Evolutionary conservation across 306 rosid genomes (phyloP).

Genomic region (Gleditsia sinensis): DNA sequence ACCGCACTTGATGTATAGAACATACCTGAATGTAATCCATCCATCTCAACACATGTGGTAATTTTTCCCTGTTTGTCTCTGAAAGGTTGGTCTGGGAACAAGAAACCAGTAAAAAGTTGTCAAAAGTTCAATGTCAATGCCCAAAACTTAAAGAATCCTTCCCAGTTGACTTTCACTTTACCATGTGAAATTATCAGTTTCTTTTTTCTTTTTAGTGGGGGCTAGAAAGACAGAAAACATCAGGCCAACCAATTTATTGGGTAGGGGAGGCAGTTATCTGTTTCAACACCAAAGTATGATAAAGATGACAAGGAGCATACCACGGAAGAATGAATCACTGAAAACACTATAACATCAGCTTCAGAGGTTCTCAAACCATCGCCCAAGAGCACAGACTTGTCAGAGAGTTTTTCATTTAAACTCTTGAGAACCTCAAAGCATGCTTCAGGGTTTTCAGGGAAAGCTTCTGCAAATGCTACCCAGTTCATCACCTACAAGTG

Average conservation of each 20-base stretch:
- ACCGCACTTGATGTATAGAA: neutral
- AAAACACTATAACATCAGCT: slow-evolving; percentile 78
- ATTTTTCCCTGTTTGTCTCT: slow-evolving; percentile 53
- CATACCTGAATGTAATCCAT: slow-evolving; percentile 81
- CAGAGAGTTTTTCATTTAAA: slow-evolving; percentile 64
- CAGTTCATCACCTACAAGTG: slow-evolving; percentile 64
- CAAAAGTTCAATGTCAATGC: slow-evolving; percentile 6
- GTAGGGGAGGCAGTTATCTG: neutral
- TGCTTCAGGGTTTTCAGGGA: slow-evolving; percentile 53
- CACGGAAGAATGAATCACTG: slow-evolving; percentile 72
- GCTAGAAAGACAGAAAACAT: neutral
- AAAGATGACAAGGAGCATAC: slow-evolving; percentile 45
- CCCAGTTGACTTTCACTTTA: neutral
- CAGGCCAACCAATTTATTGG: slow-evolving; percentile 10
- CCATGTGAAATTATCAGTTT: neutral
- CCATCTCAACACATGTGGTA: slow-evolving; percentile 88
- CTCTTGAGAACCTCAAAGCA: slow-evolving; percentile 61
- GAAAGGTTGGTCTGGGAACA: slow-evolving; percentile 70
- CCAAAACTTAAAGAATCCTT: neutral
- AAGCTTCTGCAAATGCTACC: slow-evolving; percentile 70
- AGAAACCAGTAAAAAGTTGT: slow-evolving; percentile 44
- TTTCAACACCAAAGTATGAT: neutral
- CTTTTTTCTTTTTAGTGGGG: neutral
- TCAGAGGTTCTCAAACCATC: slow-evolving; percentile 71
- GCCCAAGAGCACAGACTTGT: slow-evolving; percentile 70